Evolutionary conservation across 208 protist genomes (phyloP), one percentile per base, ranked within the genome.

Genomic region (Crithidia mellificae): DNA sequence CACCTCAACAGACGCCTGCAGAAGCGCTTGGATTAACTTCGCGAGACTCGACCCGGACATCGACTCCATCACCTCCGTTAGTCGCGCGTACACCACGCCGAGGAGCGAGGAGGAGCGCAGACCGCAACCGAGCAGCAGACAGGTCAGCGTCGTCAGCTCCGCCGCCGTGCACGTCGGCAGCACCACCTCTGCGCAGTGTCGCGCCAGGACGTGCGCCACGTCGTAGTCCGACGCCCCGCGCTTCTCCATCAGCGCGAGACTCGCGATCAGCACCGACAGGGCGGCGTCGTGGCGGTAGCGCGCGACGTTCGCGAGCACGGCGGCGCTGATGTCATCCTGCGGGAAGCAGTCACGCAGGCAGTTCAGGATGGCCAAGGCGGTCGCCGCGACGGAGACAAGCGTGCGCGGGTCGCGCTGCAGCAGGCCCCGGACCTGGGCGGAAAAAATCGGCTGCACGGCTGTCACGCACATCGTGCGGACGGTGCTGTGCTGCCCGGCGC

Each of bases 291-390:
- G 71, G 54, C 78, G 75, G 44, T 92, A 73, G n/a, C 61, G 66
- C 14, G 85, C 87, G 24, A 91, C 74, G 63, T 80, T 81, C 41
- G 87, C 78, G 20, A 95, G 80, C 47, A 91, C 81, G 9, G 81
- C 69, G 14, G 75, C 78, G 47, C 78, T 72, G 56, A 87, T 83
- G 29, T 80, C 63, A 43, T 91, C 87, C 15, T 83, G 76, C 19
- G 90, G 79, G 67, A 93, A 95, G 58, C 83, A 85, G 61, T 87
- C 79, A 0, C 82, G 74, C 25, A 95, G 81, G 47, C 83, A 93
- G 50, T 78, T 32, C 17, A 95, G 56, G 41, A 93, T 82, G 12
- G 77, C 61, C 12, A 82, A 39, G 11, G 87, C 78, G 30, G 77
- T 80, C 5, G 75, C 74, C 34, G 77, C 57, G 1, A 87, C 83